phyloP scores from a whole-genome alignment of 768 basidiomycete genomes.

The Psilocybe tampanensis region DNA sequence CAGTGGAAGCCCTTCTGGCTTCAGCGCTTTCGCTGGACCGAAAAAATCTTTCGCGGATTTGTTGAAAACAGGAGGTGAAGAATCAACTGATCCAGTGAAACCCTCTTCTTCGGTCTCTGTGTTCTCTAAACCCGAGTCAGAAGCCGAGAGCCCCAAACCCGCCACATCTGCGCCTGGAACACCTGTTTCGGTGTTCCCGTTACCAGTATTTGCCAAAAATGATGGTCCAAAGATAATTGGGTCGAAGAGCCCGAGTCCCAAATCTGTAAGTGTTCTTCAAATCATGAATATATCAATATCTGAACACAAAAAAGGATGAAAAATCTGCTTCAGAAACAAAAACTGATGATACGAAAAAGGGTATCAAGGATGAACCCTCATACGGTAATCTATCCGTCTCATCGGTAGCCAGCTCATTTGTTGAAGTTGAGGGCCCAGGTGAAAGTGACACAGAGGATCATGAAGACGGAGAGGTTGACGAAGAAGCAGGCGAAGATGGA shows the following conservation, averaged over 20 bases:
- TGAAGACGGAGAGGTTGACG: constrained; percentile 35
- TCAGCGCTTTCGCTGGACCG: constrained; percentile 42
- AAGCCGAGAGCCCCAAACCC: constrained; percentile 4
- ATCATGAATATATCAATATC: constrained; percentile 8
- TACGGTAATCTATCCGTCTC: constrained; percentile 44
- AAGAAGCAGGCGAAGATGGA: constrained; percentile 22
- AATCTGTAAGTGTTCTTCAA: background rate
- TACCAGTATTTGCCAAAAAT: background rate
- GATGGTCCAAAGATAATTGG: background rate
- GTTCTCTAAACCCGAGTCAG: background rate
- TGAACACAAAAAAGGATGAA: constrained; percentile 6
- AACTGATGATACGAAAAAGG: background rate
- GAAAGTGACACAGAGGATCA: constrained; percentile 33
- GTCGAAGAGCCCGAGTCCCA: background rate
- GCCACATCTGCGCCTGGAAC: constrained; percentile 9
- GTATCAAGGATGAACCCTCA: constrained; percentile 14
- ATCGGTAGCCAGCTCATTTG: constrained; percentile 50
- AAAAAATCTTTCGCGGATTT: constrained; percentile 61
- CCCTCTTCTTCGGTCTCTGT: background rate
- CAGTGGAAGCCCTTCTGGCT: constrained; percentile 42
- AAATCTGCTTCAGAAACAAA: constrained; percentile 3
- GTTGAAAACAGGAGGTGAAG: constrained; percentile 40
- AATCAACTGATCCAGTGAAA: constrained; percentile 17
- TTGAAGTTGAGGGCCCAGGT: constrained; percentile 37
- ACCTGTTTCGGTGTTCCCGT: constrained; percentile 13